These are phyloP conservation scores for Ophiostoma himal-ulmi DNA, from an alignment of 2,329 filamentous ascomycete species.

Conservation along the genomic window DNA sequence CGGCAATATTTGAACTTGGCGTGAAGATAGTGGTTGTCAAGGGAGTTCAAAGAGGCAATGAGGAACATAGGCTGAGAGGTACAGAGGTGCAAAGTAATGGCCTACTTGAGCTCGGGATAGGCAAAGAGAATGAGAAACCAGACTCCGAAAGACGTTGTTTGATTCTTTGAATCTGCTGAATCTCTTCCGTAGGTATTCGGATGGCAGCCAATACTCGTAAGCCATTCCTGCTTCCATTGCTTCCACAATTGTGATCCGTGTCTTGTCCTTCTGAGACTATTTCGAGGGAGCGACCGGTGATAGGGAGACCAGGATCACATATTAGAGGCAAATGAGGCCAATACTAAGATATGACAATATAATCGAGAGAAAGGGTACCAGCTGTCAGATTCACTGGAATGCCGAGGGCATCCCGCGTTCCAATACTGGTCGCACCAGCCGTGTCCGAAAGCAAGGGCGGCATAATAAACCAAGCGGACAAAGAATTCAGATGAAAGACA, in stretches of 20 bases:
- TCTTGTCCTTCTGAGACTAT: constrained; percentile 1
- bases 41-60: neutral
- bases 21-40: constrained; percentile 6
- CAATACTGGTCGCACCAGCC: neutral
- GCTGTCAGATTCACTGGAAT: neutral
- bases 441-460: neutral
- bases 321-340: neutral
- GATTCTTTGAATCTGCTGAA: neutral
- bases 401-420: neutral
- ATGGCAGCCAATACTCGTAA: neutral
- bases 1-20: neutral
- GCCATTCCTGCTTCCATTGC: neutral
- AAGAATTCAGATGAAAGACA: neutral
- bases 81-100: neutral
- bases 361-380: neutral
- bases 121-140: neutral
- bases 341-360: neutral
- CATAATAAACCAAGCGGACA: neutral
- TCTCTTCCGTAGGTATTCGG: neutral
- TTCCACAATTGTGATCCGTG: neutral
- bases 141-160: neutral
- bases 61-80: neutral
- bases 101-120: too few species aligned
- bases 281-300: neutral
- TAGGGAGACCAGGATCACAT: neutral